Evolutionary conservation across 306 rosid species (phyloP), one percentile per base, ranked within the genome.

Genomic region (Rosa multiflora): DNA sequence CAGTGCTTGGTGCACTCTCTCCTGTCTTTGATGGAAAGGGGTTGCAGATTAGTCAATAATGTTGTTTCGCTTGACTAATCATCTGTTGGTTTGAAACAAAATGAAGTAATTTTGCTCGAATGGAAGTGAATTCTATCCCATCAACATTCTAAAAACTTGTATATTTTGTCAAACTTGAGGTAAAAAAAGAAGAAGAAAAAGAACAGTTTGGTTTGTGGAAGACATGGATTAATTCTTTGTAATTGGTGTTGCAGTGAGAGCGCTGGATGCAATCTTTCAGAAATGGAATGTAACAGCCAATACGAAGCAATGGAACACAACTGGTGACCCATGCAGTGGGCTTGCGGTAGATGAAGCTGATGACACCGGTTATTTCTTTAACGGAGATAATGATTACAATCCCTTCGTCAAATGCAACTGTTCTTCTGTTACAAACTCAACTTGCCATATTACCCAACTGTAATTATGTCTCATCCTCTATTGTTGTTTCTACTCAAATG

Each of bases 351-450:
- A 85, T 39, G 84, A 48, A 1, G 13, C 17, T 46, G 0, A 35
- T 64, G 44, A 35, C 0, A 64, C 70, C 11, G 21, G 5, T 4
- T 64, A 32, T 64, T 64, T 64, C 44, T 64, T 1, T 32, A 32
- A 13, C 15, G 10, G 35, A 4, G 10, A 9, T 6, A 15, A 13
- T 0, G 8, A 62, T 40, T 75, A n/a, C 78, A 84, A 92, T 53
- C 97, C 97, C 15, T 84, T 90, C 67, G 86, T 94, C 86, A 88
- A 89, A 88, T 92, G 98, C 48, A 74, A 78, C 48, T 92, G 96
- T 76, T 79, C 89, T 40, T 80, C 7, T 56, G 62, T 72, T 55
- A 32, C 70, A 14, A 64, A 64, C 44, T 5, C 88, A 4, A 83
- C 73, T 17, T 94, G 98, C 86, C 94, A 37, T 87, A 89, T 94